Base-by-base conservation (phyloP, 768 basidiomycete genomes). In the Boletales sp. region DNA sequence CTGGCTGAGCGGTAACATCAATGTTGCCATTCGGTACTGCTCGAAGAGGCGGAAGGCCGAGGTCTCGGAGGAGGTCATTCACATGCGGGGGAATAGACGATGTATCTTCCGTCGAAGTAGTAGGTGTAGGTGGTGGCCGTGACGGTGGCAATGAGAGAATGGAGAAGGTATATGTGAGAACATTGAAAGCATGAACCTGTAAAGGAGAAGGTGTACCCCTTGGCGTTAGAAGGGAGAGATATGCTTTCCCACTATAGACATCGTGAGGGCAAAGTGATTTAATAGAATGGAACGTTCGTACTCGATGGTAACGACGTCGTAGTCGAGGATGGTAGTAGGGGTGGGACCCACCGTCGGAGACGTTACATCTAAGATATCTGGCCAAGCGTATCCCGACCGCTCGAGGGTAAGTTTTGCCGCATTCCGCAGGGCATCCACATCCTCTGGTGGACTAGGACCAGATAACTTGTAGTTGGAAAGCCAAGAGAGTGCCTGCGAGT, bases 51-150 rank as follows among this genome's bases (percentile, higher is more conserved):
- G 80, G 79, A 38, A 86, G 69, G 17, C 84, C 86, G 49, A 86
- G 74, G 51, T 86, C 83, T 50, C 80, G 83, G 10, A 88, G 74
- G 31, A 84, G 72, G 25, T 74, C 69, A 46, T 86, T 84, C 55
- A 87, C 71, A 49, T 84, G 73, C 28, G 73, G 75, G 41, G 77
- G 76, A 21, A 76, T 58, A 47, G 71, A 63, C 4, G 54, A 40
- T 11, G 48, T 28, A 37, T 49, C 44, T 19, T 52, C 36, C 41
- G 66, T 55, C 17, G 70, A 63, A 49, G 67, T 67, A 54, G 54
- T 61, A 31, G 57, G 59, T 36, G 61, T 34, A 50, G 60, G 47
- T 57, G 25, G 15, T 31, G 49, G 43, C 80, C 65, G 34, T 80
- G 70, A 35, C 80, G 70, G 33, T 73, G 72, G 66, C 77, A 83